A percentile compares a stretch with the other conserved stretches of the same genome.
phyloP scores from a whole-genome alignment of 768 basidiomycete genomes.

The Phaeotremella skinneri region DNA sequence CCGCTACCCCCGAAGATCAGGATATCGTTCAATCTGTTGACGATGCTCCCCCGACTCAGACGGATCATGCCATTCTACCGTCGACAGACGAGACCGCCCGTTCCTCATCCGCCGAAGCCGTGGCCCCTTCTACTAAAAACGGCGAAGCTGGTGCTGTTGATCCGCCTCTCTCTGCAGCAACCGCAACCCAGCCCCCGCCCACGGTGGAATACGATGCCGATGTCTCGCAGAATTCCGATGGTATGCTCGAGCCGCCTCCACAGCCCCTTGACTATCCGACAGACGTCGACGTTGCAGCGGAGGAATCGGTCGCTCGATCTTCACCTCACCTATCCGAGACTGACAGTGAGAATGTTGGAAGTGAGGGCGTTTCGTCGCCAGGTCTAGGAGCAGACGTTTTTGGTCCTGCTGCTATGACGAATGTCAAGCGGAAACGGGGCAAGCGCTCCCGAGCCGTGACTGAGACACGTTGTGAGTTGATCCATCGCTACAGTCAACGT shows the following conservation, averaged over 20 bases:
- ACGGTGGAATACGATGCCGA: conserved; percentile 38
- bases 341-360: conserved; percentile 2
- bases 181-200: not conserved
- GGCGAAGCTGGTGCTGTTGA: too few species aligned
- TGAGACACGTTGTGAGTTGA: conserved; percentile 14
- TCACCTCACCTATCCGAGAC: conserved; percentile 11
- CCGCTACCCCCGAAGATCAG: conserved; percentile 5
- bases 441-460: not conserved
- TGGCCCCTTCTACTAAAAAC: too few species aligned
- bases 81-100: not conserved
- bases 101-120: not conserved
- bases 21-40: not conserved
- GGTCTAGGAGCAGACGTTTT: conserved; percentile 29
- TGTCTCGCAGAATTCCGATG: conserved; percentile 24
- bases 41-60: not conserved
- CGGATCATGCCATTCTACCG: too few species aligned
- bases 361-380: conserved; percentile 7
- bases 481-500: not conserved
- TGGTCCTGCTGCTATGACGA: conserved; percentile 23
- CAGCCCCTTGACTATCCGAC: not conserved
- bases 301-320: not conserved
- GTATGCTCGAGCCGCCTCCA: not conserved
- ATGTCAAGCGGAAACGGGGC: conserved; percentile 12
- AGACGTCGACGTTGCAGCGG: not conserved
- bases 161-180: too few species aligned